Base-by-base conservation (phyloP, 1,284 basidiomycete species). In the Cryptococcus sp. region DNA sequence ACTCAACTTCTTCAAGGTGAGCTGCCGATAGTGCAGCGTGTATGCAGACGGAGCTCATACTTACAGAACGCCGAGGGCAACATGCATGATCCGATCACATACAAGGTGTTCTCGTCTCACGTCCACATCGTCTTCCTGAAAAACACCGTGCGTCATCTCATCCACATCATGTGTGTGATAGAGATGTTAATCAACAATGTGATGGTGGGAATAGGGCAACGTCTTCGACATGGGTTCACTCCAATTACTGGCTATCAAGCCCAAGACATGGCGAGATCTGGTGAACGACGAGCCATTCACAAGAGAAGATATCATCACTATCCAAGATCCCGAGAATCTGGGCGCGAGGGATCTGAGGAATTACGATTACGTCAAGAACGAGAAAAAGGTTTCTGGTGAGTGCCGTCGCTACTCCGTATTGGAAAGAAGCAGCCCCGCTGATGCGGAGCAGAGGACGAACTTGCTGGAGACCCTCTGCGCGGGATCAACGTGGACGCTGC, bases 81-180 rank as follows among this genome's bases (percentile, higher is more conserved):
- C 73, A 85, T 90, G 19, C 88, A 93, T 73, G 92, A 95, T 74
- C 92, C 92, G 1, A 92, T 95, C 50, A 91, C 90, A 2, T 94
- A 93, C 83, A 94, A 93, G 73, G 88, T 89, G 0, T 93, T 95
- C 81, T 91, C 84, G 68, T 88, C 92, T 61, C 91, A 94, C 71
- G 91, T 91, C 1, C 90, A 94, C 75, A 89, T 95, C 53, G 90
- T 94, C 47, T 90, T 91, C 51, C 86, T 95, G 64, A 88, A 89
- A 25, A 89, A 86, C 3, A 94, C 92, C 0, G 75, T 75, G 50
- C 60, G 74, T 58, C 20, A 15, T 22, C 23, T 20, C 23, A 19
- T 20, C 48, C 35, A 39, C n/a, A 22, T 40, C 46, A 17, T 27
- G 45, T 54, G 10, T 23, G 2, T 7, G 44, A 55, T 23, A n/a